Evolutionary conservation across 2,329 filamentous ascomycete genomes (phyloP).

Genomic region (Achaetomium macrosporum): DNA sequence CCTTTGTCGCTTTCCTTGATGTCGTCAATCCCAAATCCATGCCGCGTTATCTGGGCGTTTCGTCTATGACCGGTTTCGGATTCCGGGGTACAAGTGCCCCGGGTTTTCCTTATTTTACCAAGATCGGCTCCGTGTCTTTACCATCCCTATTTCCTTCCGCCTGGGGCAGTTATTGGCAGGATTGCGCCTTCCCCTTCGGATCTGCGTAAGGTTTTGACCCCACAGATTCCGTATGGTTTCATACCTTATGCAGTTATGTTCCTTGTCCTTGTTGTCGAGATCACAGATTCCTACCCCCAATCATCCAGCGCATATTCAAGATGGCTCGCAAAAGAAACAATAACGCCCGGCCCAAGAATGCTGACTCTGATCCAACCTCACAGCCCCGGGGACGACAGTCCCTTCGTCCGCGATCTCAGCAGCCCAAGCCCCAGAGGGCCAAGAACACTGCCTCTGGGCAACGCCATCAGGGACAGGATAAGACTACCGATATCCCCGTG

Average conservation of each 20-base stretch:
- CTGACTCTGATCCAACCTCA: neutral
- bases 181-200: too few species aligned
- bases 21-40: neutral
- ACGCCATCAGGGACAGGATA: neutral
- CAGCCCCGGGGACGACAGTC: neutral
- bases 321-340: conserved; percentile 6
- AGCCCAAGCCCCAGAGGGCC: neutral
- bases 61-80: too few species aligned
- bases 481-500: neutral
- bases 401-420: neutral
- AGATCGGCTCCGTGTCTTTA: too few species aligned
- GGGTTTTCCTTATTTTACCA: too few species aligned
- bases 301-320: neutral
- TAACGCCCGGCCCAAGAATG: neutral
- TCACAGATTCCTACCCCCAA: too few species aligned
- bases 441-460: neutral
- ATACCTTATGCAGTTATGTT: too few species aligned
- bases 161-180: too few species aligned
- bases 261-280: too few species aligned
- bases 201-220: too few species aligned
- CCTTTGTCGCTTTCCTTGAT: neutral
- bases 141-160: too few species aligned
- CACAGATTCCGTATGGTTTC: neutral
- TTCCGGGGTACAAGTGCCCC: too few species aligned
- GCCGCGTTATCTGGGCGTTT: too few species aligned